Evolutionary conservation across 805 yeast species (phyloP).

Genomic region (Yamadazyma takamatsuzukensis): DNA sequence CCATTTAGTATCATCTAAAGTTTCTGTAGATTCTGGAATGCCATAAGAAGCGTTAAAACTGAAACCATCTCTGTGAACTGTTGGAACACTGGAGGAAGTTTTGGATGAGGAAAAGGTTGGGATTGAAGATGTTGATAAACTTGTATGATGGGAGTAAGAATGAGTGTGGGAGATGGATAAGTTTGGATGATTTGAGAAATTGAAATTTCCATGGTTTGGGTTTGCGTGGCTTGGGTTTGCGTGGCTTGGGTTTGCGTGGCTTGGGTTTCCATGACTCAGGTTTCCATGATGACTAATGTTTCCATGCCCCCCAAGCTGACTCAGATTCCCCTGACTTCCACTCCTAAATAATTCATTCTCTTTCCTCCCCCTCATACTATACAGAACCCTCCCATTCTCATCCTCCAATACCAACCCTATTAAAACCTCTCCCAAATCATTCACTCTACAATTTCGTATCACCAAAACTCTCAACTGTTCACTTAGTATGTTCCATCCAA

Average conservation of each 20-base stretch:
- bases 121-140: constrained; percentile 1
- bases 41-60: too few relatives aligned
- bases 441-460: constrained; percentile 47
- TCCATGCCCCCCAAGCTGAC: too few relatives aligned
- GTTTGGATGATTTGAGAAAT: too few relatives aligned
- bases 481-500: constrained; percentile 60
- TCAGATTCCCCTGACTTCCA: too few relatives aligned
- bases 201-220: too few relatives aligned
- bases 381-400: constrained; percentile 37
- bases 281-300: too few relatives aligned
- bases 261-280: too few relatives aligned
- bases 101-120: not conserved
- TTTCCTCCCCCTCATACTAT: constrained; percentile 12
- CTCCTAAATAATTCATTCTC: constrained; percentile 7
- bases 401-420: constrained; percentile 54
- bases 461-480: constrained; percentile 54
- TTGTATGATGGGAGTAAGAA: too few relatives aligned
- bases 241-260: too few relatives aligned
- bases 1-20: constrained; percentile 36
- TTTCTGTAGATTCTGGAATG: too few relatives aligned
- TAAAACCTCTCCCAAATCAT: constrained; percentile 51
- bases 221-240: too few relatives aligned
- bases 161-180: too few relatives aligned
- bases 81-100: not conserved
- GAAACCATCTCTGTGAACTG: not conserved